Base-by-base conservation (phyloP, 1,284 basidiomycete genomes). In the Stereum hirsutum region DNA sequence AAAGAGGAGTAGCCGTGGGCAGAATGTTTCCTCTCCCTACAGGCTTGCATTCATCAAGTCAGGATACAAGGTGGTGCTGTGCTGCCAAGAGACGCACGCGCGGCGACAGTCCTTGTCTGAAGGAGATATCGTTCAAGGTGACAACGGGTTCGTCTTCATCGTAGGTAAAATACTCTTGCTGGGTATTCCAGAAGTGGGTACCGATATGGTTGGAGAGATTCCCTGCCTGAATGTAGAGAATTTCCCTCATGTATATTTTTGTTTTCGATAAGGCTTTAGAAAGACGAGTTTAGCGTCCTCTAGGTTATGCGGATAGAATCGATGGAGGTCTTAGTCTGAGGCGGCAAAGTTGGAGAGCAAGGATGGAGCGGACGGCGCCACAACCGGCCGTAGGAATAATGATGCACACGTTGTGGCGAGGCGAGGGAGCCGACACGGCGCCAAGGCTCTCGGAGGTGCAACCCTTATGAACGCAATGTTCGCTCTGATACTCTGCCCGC, bases 231-330 rank as follows among this genome's bases (percentile, higher is more conserved):
- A 89, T 66, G 56, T 89, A 80, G 47, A 89, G 60, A 49, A 88
- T 85, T 55, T 89, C 86, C 54, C 70, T 76, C 84, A 88, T 87
- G n/a, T n/a, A n/a, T n/a, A n/a, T n/a, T n/a, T n/a, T n/a, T n/a
- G n/a, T n/a, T n/a, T n/a, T n/a, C n/a, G n/a, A n/a, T n/a, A n/a
- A n/a, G n/a, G n/a, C n/a, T n/a, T n/a, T n/a, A n/a, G n/a, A n/a
- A n/a, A n/a, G n/a, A n/a, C n/a, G n/a, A n/a, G n/a, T n/a, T n/a
- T n/a, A n/a, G n/a, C n/a, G n/a, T n/a, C n/a, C n/a, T n/a, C n/a
- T n/a, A n/a, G n/a, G n/a, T n/a, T n/a, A n/a, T n/a, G n/a, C n/a
- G n/a, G n/a, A n/a, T n/a, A n/a, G n/a, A n/a, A n/a, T n/a, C n/a
- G n/a, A n/a, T n/a, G n/a, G n/a, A n/a, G n/a, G n/a, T n/a, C n/a